Evolutionary conservation across 331 rosid genomes (phyloP).

Genomic region (Stylosanthes scabra): DNA sequence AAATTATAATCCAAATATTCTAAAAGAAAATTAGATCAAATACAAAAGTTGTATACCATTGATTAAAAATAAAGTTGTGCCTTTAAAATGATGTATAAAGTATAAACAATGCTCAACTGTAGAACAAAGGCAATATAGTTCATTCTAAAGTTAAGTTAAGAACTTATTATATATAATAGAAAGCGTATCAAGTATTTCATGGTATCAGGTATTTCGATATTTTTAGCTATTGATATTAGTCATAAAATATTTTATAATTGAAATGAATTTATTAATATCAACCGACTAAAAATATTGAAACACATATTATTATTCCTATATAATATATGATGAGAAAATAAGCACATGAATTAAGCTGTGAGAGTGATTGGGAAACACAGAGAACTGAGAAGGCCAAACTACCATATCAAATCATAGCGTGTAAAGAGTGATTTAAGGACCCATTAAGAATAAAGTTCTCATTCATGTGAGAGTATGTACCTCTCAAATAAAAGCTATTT

Average conservation of each 20-base stretch:
- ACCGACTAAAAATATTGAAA: too few relatives aligned
- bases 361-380: not conserved
- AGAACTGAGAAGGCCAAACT: slow-evolving; percentile 1
- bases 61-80: too few relatives aligned
- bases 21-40: too few relatives aligned
- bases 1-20: too few relatives aligned
- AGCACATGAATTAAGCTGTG: not conserved
- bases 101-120: too few relatives aligned
- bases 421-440: slow-evolving; percentile 35
- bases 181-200: too few relatives aligned
- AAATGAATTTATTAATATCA: too few relatives aligned
- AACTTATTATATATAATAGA: not conserved
- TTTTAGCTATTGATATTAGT: too few relatives aligned
- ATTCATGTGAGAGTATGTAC: slow-evolving; percentile 11
- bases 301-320: not conserved
- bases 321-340: not conserved
- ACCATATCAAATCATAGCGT: slow-evolving; percentile 6
- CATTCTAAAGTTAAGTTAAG: not conserved
- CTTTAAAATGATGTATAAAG: too few relatives aligned
- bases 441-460: slow-evolving; percentile 27
- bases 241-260: not conserved
- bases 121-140: not conserved
- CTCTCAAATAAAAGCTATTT: slow-evolving; percentile 27
- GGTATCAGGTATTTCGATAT: too few relatives aligned
- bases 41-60: too few relatives aligned